Percentiles rank a stretch among this genome's conserved stretches.
These are phyloP conservation scores for Mesembryanthemum crystallinum DNA, from an alignment of 148 eudicot species.

Conservation along the genomic window DNA sequence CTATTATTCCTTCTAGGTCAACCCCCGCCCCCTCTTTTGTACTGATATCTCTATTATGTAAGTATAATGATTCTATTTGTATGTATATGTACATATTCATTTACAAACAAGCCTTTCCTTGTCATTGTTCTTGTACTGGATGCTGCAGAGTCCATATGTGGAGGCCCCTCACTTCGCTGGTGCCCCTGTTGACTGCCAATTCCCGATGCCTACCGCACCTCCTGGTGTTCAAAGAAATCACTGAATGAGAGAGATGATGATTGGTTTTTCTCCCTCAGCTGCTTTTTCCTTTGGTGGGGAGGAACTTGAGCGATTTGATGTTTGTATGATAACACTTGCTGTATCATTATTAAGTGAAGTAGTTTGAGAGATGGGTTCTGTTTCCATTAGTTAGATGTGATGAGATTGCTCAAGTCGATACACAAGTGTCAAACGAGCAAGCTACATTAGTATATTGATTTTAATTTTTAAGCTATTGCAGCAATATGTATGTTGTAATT, in stretches of 20 bases:
- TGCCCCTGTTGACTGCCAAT: constrained; percentile 40
- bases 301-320: constrained; percentile 12
- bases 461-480: not conserved
- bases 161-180: constrained; percentile 81
- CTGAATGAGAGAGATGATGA: constrained; percentile 27
- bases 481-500: not conserved
- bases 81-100: not conserved
- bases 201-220: constrained; percentile 95
- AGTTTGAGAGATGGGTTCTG: constrained; percentile 5
- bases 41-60: not conserved
- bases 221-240: constrained; percentile 82
- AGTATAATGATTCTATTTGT: too few relatives aligned
- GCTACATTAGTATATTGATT: constrained; percentile 10
- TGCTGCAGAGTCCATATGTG: constrained; percentile 85
- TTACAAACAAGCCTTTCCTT: not conserved
- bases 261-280: constrained; percentile 8
- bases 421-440: constrained; percentile 15
- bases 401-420: constrained; percentile 2
- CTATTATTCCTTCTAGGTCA: not conserved
- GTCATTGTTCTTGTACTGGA: constrained; percentile 6
- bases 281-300: constrained; percentile 1
- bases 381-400: constrained; percentile 8
- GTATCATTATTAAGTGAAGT: constrained; percentile 14
- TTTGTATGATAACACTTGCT: constrained; percentile 8
- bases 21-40: not conserved